Evolutionary conservation across 768 basidiomycete species (phyloP), one percentile per base, ranked within the genome.

Genomic region (Leccinum variicolor): DNA sequence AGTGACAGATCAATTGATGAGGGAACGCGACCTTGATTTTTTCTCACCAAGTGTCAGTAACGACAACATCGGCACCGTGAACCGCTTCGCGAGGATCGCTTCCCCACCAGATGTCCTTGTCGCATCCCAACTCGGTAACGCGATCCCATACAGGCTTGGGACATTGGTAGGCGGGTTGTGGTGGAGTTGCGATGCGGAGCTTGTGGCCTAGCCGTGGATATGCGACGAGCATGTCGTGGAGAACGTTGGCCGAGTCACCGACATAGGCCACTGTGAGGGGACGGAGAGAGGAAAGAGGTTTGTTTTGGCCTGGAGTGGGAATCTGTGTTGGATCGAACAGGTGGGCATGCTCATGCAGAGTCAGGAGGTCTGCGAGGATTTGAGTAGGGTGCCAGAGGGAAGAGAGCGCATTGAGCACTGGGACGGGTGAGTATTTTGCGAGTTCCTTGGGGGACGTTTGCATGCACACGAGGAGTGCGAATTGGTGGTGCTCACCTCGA

Each of bases 351-450:
- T 97, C 94, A 65, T 92, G 85, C 15, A 98, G 80, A 0, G 95
- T 95, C 60, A 98, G 78, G 5, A 98, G 71, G 76, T 98, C 94
- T 2, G 97, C 97, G 28, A 99, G 86, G 59, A 89, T 85, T 69
- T 99, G 97, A 0, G 94, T 95, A 3, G 97, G 97, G 69, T 99
- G 97, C 89, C 93, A 99, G 46, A 94, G 82, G 17, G 89, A 90
- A 2, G 94, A 97, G 19, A 99, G 86, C 6, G 97, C 97, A 70
- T 98, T 99, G 70, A 98, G 80, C 17, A 99, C 93, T 3, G 97
- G 97, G 3, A 97, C 93, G 2, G 89, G 86, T 0, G 94, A 95
- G 76, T 95, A 79, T 72, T 87, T 80, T 10, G 92, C 94, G 23
- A 99, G 79, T 78, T 92, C 92, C 95, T 97, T 67, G 26, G n/a